Base-by-base conservation (phyloP, 2,329 filamentous ascomycete genomes). In the Paramyrothecium sp. region DNA sequence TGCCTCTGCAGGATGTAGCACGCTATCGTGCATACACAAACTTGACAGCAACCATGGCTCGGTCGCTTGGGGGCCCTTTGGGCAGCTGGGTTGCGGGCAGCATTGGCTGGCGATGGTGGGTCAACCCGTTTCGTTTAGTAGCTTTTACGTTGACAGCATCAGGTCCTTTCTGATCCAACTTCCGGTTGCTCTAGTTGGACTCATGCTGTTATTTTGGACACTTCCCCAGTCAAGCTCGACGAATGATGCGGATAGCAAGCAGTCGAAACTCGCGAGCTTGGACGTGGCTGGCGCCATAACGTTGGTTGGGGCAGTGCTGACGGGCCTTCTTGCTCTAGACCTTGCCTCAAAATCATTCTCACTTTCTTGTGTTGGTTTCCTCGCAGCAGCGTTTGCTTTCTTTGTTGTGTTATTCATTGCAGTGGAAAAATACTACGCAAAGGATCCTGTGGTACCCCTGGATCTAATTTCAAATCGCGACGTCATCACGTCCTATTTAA, bases 61-160 rank as follows among this genome's bases (percentile, higher is more conserved):
- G 57, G 11, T 54, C 54, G 3, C 26, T 56, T 7, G 57, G 57
- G 5, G 57, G 57, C 3, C 54, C 54, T 7, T 41, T 58, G 5
- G 57, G 57, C 8, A 54, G 57, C 12, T 58, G 54, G 51, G 34
- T 58, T 23, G 33, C 57, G 8, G 54, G 51, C 21, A 51, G 19
- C 23, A 38, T 58, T 19, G 57, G 57, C 12, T 58, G 57, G 57
- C 54, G 57, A 22, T 58, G 57, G 57, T 56, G 38, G 2, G 57
- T 16, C 17, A 23, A 30, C 7, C 23, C 16, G 3, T 3, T 3
- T 44, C 17, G 17, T 5, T 51, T 19, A 12, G 13, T 7, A 26
- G 23, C 49, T 17, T 30, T 33, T 8, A 19, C 17, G 23, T 22
- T 51, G 11, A 23, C 49, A 16, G 2, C 13, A 3, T 23, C 49